phyloP scores from a whole-genome alignment of 2,329 filamentous ascomycete species.

The Erysiphe neolycopersici region DNA sequence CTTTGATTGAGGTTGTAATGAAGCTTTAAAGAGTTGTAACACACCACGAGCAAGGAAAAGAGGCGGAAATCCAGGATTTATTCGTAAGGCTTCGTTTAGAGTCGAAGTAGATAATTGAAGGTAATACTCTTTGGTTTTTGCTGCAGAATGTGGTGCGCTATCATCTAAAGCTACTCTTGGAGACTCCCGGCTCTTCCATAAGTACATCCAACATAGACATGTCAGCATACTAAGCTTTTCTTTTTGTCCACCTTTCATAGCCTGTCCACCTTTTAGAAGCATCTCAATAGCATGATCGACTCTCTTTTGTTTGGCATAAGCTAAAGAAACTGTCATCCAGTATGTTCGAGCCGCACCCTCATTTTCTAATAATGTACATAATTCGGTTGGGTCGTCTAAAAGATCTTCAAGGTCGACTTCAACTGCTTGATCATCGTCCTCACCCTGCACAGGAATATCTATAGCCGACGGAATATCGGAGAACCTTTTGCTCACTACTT shows the following conservation, averaged over 20 bases:
- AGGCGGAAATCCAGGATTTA: conserved; percentile 79
- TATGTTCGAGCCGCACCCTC: conserved; percentile 76
- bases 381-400: conserved; percentile 76
- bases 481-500: conserved; percentile 21
- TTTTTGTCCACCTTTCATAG: conserved; percentile 31
- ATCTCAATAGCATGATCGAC: conserved; percentile 60
- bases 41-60: conserved; percentile 80
- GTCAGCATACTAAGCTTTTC: conserved; percentile 40
- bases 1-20: conserved; percentile 51
- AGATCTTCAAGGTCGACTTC: conserved; percentile 84
- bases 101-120: conserved; percentile 73
- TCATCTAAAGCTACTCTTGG: conserved; percentile 39
- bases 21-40: conserved; percentile 64
- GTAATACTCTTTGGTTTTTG: conserved; percentile 80
- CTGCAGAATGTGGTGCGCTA: conserved; percentile 34
- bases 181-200: conserved; percentile 42
- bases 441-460: conserved; percentile 37
- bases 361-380: conserved; percentile 85
- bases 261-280: conserved; percentile 35
- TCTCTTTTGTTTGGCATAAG: conserved; percentile 89
- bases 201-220: conserved; percentile 43
- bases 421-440: conserved; percentile 44
- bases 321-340: conserved; percentile 94
- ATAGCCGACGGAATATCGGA: conserved; percentile 37
- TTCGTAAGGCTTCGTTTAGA: conserved; percentile 80